These are phyloP conservation scores for Dictyostelium firmibasis DNA, from an alignment of 78 protist species.

Conservation along the genomic window DNA sequence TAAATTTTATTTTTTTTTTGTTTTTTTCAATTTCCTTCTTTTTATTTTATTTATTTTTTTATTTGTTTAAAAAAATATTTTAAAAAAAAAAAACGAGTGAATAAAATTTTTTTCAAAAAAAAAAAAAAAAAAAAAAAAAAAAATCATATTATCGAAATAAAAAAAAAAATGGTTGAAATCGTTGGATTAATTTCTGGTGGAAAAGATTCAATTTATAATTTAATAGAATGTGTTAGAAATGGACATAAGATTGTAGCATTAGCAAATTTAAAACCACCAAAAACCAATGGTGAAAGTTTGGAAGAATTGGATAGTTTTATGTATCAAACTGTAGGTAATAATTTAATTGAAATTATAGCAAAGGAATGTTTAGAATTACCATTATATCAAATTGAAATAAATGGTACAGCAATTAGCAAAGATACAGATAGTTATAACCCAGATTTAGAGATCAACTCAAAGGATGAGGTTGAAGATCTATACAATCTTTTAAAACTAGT, in stretches of 20 bases:
- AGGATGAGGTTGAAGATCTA: slow-evolving; percentile 97
- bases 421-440: slow-evolving; percentile 43
- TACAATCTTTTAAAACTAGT: slow-evolving; percentile 63
- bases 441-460: neutral
- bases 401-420: slow-evolving; percentile 38
- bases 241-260: slow-evolving; percentile 95
- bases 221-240: slow-evolving; percentile 86
- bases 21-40: no score
- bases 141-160: no score
- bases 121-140: no score
- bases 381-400: slow-evolving; percentile 67
- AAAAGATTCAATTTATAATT: slow-evolving; percentile 91
- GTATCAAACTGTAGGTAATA: slow-evolving; percentile 97
- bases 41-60: neutral
- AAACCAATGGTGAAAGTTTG: neutral
- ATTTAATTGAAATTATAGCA: slow-evolving; percentile 73
- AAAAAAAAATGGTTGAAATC: slow-evolving; percentile 87
- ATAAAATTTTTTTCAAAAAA: no score
- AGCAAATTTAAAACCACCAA: slow-evolving; percentile 90
- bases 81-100: neutral
- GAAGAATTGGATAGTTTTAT: slow-evolving; percentile 96
- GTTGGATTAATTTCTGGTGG: slow-evolving; percentile 97
- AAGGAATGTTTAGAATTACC: slow-evolving; percentile 86
- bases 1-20: neutral
- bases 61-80: neutral